Evolutionary conservation across 352 stramenopile species (phyloP).

Genomic region (Globisporangium cystogenes): DNA sequence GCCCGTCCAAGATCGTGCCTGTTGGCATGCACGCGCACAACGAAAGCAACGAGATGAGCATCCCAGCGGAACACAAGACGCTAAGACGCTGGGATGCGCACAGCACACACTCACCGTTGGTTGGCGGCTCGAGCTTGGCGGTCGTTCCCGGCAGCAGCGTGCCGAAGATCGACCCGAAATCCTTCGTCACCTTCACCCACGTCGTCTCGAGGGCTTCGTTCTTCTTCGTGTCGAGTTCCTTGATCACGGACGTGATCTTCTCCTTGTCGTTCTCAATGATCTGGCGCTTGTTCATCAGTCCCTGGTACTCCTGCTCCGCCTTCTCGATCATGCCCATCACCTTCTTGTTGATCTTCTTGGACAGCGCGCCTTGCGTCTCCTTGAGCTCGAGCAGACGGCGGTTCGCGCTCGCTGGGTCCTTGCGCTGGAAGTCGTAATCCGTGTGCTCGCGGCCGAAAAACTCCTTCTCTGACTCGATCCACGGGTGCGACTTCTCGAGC

Average conservation of each 20-base stretch:
- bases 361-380: constrained; percentile 90
- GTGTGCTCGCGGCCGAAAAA: constrained; percentile 96
- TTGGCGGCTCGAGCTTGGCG: constrained; percentile 97
- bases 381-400: constrained; percentile 89
- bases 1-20: constrained; percentile 88
- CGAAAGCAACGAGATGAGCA: not conserved
- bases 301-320: constrained; percentile 98
- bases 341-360: constrained; percentile 99
- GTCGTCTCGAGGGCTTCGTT: constrained; percentile 95
- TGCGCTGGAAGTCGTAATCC: constrained; percentile 97
- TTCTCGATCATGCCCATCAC: constrained; percentile 99
- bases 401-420: constrained; percentile 82
- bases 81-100: no score
- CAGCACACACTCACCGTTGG: constrained; percentile 65
- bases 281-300: constrained; percentile 96
- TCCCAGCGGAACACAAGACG: no score
- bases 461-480: constrained; percentile 97
- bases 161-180: constrained; percentile 99
- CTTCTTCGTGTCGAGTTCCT: constrained; percentile 99
- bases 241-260: constrained; percentile 99
- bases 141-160: constrained; percentile 96
- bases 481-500: constrained; percentile 93
- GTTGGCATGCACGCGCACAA: constrained; percentile 1
- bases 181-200: constrained; percentile 98
- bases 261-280: constrained; percentile 99